Evolutionary conservation across 75 land plant genomes (phyloP).

Genomic region (Cryptomeria japonica): DNA sequence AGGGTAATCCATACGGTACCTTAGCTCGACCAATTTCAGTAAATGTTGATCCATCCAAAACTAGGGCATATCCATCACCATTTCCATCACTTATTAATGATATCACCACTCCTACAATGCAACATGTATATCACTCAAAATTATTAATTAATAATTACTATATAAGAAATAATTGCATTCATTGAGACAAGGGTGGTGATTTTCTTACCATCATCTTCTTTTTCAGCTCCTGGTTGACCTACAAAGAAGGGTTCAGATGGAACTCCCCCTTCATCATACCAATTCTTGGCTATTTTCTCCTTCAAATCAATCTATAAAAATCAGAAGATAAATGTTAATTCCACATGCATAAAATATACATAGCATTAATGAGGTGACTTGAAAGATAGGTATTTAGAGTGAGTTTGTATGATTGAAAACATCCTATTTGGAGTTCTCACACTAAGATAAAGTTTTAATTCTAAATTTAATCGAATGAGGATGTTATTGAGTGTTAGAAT

Average conservation of each 20-base stretch:
- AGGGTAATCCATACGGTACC: conserved; percentile 76
- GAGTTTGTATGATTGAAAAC: neutral
- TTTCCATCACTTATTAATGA: conserved; percentile 61
- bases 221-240: conserved; percentile 60
- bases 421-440: neutral
- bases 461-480: too few relatives aligned
- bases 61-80: conserved; percentile 58
- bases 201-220: conserved; percentile 81
- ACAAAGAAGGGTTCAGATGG: conserved; percentile 90
- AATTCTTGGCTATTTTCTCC: conserved; percentile 61
- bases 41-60: conserved; percentile 62
- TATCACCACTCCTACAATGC: conserved; percentile 61
- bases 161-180: neutral
- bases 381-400: neutral
- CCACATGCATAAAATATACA: neutral
- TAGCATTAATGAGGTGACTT: neutral
- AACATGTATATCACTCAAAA: neutral
- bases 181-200: neutral
- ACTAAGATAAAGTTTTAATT: too few relatives aligned
- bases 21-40: conserved; percentile 69
- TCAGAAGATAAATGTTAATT: neutral
- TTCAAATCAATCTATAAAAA: conserved; percentile 59
- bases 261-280: conserved; percentile 69
- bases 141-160: neutral
- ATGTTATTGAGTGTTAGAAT: too few relatives aligned